Conservation (phyloP, 129 eudicot genomes). For the Sambucus nigra region DNA sequence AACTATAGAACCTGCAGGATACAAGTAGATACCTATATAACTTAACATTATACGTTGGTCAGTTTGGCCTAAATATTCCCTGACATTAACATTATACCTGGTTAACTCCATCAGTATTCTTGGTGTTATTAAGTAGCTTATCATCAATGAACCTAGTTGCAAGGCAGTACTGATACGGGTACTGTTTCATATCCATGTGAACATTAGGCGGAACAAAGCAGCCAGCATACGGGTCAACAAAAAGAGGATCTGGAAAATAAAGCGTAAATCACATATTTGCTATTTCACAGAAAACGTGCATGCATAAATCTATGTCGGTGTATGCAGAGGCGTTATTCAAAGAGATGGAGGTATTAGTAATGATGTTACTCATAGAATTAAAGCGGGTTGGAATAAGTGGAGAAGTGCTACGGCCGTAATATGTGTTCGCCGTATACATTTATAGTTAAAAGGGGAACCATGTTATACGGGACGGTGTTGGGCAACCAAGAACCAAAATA, state of each 20-base stretch:
- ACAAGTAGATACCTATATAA: constrained; percentile 3
- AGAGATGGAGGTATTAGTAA: no score
- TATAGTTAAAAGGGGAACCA: no score
- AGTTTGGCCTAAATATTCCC: not conserved
- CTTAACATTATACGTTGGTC: not conserved
- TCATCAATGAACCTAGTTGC: constrained; percentile 84
- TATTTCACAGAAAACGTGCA: no score
- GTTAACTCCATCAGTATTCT: constrained; percentile 46
- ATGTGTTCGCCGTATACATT: no score
- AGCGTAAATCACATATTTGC: not conserved
- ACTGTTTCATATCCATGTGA: constrained; percentile 12
- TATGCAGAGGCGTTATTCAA: no score
- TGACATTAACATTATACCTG: constrained; percentile 42
- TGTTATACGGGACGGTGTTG: no score
- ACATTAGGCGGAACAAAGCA: constrained; percentile 47
- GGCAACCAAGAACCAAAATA: no score
- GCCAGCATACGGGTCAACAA: constrained; percentile 67
- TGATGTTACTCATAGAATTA: no score
- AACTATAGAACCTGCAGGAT: constrained; percentile 46
- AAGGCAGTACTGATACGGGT: constrained; percentile 41
- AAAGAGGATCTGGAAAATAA: constrained; percentile 62
- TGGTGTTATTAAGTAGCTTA: constrained; percentile 34
- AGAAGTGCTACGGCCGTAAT: no score
- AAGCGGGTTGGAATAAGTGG: no score
- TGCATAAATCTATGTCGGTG: no score